A percentile compares a stretch with the other conserved stretches of the same genome.
These are phyloP conservation scores for Saccharomyces hybrid DNA, from an alignment of 1,139 yeast species.

Conservation along the genomic window DNA sequence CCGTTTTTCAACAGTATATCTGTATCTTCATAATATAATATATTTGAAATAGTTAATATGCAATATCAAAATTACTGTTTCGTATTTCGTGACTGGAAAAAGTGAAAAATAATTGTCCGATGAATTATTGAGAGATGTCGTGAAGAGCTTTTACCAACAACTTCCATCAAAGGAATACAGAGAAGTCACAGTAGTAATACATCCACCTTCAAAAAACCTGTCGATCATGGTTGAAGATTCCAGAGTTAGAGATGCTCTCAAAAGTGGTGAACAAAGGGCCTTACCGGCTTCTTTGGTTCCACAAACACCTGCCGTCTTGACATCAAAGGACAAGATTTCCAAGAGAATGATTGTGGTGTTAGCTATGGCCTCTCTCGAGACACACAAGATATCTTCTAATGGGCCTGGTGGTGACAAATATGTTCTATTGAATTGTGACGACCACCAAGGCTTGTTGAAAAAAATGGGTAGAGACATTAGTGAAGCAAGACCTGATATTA, in stretches of 20 bases:
- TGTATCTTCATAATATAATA: background rate
- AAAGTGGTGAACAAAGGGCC: slow-evolving; percentile 35
- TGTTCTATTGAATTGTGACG: slow-evolving; percentile 91
- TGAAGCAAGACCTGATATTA: slow-evolving; percentile 96
- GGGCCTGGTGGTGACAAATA: slow-evolving; percentile 86
- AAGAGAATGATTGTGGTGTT: slow-evolving; percentile 85
- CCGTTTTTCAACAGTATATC: background rate
- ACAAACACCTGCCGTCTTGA: slow-evolving; percentile 70
- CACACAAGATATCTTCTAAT: slow-evolving; percentile 73
- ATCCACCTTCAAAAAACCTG: background rate
- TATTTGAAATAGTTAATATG: background rate
- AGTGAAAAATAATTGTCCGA: background rate
- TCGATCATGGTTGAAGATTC: slow-evolving; percentile 39
- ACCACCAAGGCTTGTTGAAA: slow-evolving; percentile 90
- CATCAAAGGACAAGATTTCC: slow-evolving; percentile 74
- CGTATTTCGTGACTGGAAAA: background rate
- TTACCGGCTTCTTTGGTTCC: slow-evolving; percentile 73
- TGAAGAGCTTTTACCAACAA: background rate
- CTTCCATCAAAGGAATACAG: background rate
- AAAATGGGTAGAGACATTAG: slow-evolving; percentile 96
- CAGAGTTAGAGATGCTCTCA: slow-evolving; percentile 37
- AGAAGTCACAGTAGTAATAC: too few species aligned
- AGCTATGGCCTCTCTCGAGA: slow-evolving; percentile 91
- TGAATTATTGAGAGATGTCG: background rate
- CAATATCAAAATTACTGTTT: background rate